These are phyloP conservation scores for Solidago caesia DNA, from an alignment of 129 eudicot genomes.

Conservation along the genomic window DNA sequence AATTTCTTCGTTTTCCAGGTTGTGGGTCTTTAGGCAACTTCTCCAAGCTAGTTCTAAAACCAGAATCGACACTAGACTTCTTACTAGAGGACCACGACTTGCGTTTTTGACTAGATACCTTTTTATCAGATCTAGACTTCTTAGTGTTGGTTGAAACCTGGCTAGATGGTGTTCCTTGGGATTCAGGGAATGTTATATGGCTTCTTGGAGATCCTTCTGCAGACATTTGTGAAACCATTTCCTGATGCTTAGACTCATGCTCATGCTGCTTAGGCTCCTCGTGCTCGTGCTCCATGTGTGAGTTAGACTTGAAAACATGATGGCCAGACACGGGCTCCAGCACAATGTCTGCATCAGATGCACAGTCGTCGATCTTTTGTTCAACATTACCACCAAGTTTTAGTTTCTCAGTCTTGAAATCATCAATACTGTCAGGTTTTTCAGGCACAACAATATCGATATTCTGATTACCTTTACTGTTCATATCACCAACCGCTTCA, in stretches of 20 bases:
- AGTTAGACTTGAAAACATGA: background rate
- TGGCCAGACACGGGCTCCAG: background rate
- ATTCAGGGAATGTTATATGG: slow-evolving; percentile 57
- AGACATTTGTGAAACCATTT: slow-evolving; percentile 12
- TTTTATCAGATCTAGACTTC: slow-evolving; percentile 48
- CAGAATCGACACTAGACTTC: slow-evolving; percentile 32
- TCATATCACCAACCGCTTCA: slow-evolving; percentile 27
- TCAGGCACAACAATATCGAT: slow-evolving; percentile 27
- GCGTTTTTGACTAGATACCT: slow-evolving; percentile 44
- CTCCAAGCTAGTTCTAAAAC: slow-evolving; percentile 57
- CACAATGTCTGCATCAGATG: background rate
- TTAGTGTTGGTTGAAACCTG: slow-evolving; percentile 59
- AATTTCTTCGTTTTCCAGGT: slow-evolving; percentile 62
- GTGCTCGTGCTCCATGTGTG: background rate
- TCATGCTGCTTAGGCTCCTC: slow-evolving; percentile 32
- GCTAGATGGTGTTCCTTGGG: slow-evolving; percentile 77
- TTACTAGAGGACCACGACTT: slow-evolving; percentile 57
- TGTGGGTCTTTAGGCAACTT: slow-evolving; percentile 60
- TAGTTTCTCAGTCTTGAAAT: slow-evolving; percentile 4
- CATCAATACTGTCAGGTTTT: slow-evolving; percentile 17
- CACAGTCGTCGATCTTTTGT: slow-evolving; percentile 28
- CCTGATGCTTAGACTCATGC: slow-evolving; percentile 30
- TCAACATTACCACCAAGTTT: slow-evolving; percentile 21
- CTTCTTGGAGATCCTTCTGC: slow-evolving; percentile 63
- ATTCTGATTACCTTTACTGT: slow-evolving; percentile 4